Conservation (phyloP, 352 stramenopile species). For the Aphanomyces invadans region DNA sequence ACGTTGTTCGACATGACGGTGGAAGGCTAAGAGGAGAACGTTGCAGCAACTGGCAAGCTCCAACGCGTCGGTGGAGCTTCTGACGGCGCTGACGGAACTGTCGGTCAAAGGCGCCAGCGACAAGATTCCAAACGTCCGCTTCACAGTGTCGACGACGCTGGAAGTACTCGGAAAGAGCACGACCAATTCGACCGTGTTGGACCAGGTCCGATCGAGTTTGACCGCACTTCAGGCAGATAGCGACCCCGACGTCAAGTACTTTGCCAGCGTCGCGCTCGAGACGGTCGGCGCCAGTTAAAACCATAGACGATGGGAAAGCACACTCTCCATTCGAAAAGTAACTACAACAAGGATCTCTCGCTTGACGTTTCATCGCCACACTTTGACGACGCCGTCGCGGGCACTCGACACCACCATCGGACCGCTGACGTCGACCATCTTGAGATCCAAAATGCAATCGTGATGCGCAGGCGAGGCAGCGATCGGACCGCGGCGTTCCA, state of each 20-base stretch:
- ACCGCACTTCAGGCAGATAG: slow-evolving; percentile 66
- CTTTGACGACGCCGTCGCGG: slow-evolving; percentile 94
- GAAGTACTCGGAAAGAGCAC: slow-evolving; percentile 76
- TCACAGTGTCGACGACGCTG: slow-evolving; percentile 79
- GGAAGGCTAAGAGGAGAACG: neutral
- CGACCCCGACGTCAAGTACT: slow-evolving; percentile 83
- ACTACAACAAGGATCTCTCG: no score
- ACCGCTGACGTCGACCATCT: slow-evolving; percentile 87
- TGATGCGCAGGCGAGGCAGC: slow-evolving; percentile 82
- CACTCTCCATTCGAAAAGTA: no score
- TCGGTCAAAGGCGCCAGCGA: slow-evolving; percentile 66
- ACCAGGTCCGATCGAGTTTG: slow-evolving; percentile 72
- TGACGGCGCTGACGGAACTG: slow-evolving; percentile 51
- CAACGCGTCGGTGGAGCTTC: slow-evolving; percentile 61
- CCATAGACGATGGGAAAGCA: no score
- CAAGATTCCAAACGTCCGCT: slow-evolving; percentile 86
- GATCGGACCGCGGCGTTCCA: slow-evolving; percentile 82
- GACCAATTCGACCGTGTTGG: slow-evolving; percentile 51
- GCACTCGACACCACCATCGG: slow-evolving; percentile 89
- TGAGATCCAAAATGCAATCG: slow-evolving; percentile 94
- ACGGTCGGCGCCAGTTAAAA: slow-evolving; percentile 37
- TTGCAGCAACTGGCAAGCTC: slow-evolving; percentile 52
- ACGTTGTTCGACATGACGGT: neutral
- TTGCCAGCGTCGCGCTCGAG: slow-evolving; percentile 73
- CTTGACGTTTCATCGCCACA: slow-evolving; percentile 90